phyloP scores from a whole-genome alignment of 2,329 filamentous ascomycete species.

The Fusarium sulawesiense region DNA sequence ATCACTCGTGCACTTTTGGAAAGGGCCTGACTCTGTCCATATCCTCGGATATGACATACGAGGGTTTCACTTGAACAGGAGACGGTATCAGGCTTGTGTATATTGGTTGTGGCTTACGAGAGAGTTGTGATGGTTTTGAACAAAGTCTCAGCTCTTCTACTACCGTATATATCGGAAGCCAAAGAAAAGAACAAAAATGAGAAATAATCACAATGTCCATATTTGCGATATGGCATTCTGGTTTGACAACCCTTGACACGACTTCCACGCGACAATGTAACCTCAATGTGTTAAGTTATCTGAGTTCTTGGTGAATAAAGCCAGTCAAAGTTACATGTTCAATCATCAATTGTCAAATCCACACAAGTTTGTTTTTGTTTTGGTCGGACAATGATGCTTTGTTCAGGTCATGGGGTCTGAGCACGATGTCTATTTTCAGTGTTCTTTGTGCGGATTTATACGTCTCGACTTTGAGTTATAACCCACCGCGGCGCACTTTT shows the following conservation, averaged over 20 bases:
- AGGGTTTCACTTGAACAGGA: background rate
- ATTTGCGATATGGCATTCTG: background rate
- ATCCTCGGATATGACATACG: background rate
- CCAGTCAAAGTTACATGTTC: background rate
- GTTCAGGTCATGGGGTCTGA: slow-evolving; percentile 3
- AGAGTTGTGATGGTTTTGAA: slow-evolving; percentile 1
- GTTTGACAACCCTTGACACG: background rate
- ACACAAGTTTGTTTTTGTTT: background rate
- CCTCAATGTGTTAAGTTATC: background rate
- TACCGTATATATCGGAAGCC: background rate
- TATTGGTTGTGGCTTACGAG: background rate
- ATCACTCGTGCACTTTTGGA: background rate
- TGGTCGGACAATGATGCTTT: background rate
- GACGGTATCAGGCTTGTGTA: slow-evolving; percentile 3
- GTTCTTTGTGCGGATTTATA: background rate
- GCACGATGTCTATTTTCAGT: background rate
- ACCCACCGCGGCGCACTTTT: background rate
- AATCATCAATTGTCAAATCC: background rate
- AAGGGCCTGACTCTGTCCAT: background rate
- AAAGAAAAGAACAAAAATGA: slow-evolving; percentile 15
- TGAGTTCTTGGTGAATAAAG: background rate
- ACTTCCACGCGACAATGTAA: background rate
- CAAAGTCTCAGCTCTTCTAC: slow-evolving; percentile 2
- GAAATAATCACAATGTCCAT: slow-evolving; percentile 18
- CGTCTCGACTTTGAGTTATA: slow-evolving; percentile 2